Base-by-base conservation (phyloP, 352 stramenopile genomes). In the Phytophthora meadii region DNA sequence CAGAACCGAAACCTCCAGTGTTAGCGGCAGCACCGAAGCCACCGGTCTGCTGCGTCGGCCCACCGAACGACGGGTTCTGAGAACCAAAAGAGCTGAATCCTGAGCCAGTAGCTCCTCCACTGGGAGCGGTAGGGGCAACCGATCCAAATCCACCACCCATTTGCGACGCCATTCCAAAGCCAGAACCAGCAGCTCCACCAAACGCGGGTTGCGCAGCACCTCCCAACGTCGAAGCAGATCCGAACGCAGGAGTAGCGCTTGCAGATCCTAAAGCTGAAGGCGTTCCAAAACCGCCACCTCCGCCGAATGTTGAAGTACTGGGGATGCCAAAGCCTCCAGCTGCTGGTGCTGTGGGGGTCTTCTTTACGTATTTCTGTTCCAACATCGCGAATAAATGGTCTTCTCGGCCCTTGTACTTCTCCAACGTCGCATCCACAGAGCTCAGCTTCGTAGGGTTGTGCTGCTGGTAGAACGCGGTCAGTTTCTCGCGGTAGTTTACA, bases 391-490 rank as follows among this genome's bases (percentile, higher is more conserved):
- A 93, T 12, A 93, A 61, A 44, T 74, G 79, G 30, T 79, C 72
- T 67, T 93, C 84, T 4, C 86, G 74, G 9, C 84, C 84, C 63
- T 84, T 85, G 65, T 93, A 93, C 63, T 92, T 91, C 54, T 81
- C 79, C 51, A 93, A 58, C 4, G 83, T 91, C 8, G 79, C 54
- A 50, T 91, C 82, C 36, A 93, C 82, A 12, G 84, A 82, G 42
- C 69, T 82, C 39, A 93, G 59, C 61, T 93, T 93, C 6, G 78
- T 68, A 4, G 82, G 84, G 49, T 93, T 91, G 68, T 90, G 66
- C 45, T 91, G 74, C 65, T 91, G 81, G 61, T 93, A 93, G 41
- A 93, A 93, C 32, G 81, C 68, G 22, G 74, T 57, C 9, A 93
- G 58, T 9, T 79, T 81, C 5, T 90, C 80, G 19, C 82, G 80